phyloP scores from a whole-genome alignment of 768 basidiomycete genomes.

The Tulasnella sp. region DNA sequence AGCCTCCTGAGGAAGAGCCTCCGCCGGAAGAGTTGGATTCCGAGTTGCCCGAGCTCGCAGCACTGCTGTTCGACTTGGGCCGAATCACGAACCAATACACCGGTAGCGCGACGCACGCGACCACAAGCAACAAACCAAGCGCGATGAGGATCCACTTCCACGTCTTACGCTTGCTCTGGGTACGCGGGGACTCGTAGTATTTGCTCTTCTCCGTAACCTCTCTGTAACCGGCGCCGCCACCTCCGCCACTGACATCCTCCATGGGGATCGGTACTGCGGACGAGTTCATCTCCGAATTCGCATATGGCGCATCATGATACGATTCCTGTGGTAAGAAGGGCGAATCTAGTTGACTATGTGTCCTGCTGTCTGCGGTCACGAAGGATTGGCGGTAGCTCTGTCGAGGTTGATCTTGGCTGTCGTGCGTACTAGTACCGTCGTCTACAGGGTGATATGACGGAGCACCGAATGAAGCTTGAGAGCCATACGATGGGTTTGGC shows the following conservation, averaged over 20 bases:
- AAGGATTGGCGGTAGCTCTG: not conserved
- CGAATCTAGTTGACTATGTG: not conserved
- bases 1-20: conserved; percentile 17
- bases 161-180: not conserved
- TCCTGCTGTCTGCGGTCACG: not conserved
- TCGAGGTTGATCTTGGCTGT: not conserved
- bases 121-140: conserved; percentile 14
- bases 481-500: conserved; percentile 1
- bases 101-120: conserved; percentile 20
- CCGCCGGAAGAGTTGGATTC: conserved; percentile 5
- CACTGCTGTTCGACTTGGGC: conserved; percentile 9
- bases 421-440: not conserved
- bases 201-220: conserved; percentile 11
- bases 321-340: conserved; percentile 1
- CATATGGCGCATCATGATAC: conserved; percentile 1
- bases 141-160: conserved; percentile 1
- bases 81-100: conserved; percentile 22
- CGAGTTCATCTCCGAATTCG: not conserved
- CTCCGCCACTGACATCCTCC: not conserved
- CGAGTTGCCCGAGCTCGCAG: not conserved
- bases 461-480: conserved; percentile 1
- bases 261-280: not conserved
- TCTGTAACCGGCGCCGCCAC: conserved; percentile 1
- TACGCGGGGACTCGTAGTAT: conserved; percentile 7
- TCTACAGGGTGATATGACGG: conserved; percentile 4